Percentiles rank a stretch among this genome's conserved stretches.
These are phyloP conservation scores for Penicilliopsis zonata DNA, from an alignment of 495 filamentous ascomycete species.

Conservation along the genomic window DNA sequence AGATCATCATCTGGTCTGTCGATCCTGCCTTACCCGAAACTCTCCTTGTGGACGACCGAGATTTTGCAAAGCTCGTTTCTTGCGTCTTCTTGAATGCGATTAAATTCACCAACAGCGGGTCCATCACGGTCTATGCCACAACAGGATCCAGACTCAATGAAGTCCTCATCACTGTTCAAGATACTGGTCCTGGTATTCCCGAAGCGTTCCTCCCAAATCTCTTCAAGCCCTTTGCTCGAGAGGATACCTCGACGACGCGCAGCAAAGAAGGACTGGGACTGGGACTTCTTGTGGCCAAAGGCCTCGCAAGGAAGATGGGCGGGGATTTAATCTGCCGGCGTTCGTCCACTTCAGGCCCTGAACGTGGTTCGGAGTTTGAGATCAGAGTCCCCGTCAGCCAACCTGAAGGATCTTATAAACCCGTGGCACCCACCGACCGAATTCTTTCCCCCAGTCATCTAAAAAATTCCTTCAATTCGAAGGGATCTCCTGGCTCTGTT, in stretches of 20 bases:
- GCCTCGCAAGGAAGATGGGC: conserved; percentile 61
- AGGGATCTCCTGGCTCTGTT: conserved; percentile 12
- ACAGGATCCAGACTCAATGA: conserved; percentile 38
- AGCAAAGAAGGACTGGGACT: conserved; percentile 64
- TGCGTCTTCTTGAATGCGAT: conserved; percentile 68
- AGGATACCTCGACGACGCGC: conserved; percentile 62
- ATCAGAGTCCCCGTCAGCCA: conserved; percentile 55
- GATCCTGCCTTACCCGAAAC: conserved; percentile 52
- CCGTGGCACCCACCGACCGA: conserved; percentile 25
- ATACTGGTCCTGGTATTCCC: conserved; percentile 66
- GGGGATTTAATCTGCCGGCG: conserved; percentile 60
- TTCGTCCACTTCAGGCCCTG: conserved; percentile 55
- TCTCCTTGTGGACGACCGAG: conserved; percentile 57
- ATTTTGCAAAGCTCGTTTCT: conserved; percentile 62
- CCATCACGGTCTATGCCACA: conserved; percentile 46
- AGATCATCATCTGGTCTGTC: conserved; percentile 57
- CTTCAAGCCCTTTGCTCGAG: conserved; percentile 64
- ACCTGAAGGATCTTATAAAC: conserved; percentile 25
- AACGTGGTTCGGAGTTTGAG: conserved; percentile 62
- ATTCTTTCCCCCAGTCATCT: conserved; percentile 16
- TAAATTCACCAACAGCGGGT: conserved; percentile 65
- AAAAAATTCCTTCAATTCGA: conserved; percentile 11
- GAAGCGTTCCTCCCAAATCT: conserved; percentile 55
- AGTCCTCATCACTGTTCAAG: conserved; percentile 49
- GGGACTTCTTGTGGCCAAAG: conserved; percentile 66